Evolutionary conservation across 2,329 filamentous ascomycete species (phyloP).

Genomic region (Venturia nashicola): DNA sequence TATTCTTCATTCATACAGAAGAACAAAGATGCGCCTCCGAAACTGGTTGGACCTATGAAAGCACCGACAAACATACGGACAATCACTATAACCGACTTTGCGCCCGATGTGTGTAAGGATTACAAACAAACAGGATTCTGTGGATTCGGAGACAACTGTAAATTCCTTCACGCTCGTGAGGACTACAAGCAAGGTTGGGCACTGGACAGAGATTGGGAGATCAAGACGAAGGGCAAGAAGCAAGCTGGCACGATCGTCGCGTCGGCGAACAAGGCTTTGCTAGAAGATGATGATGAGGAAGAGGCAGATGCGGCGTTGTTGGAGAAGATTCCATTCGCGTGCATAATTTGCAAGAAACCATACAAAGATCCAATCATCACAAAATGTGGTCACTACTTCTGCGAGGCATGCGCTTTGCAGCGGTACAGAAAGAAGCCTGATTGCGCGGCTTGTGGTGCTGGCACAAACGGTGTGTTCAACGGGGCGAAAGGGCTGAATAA

Average conservation of each 20-base stretch:
- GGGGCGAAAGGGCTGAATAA: constrained; percentile 71
- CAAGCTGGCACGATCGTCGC: constrained; percentile 40
- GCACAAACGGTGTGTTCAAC: constrained; percentile 85
- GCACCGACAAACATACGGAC: constrained; percentile 81
- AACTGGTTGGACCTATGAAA: constrained; percentile 74
- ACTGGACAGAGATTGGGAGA: constrained; percentile 88
- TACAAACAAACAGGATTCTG: constrained; percentile 43
- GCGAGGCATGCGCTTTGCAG: constrained; percentile 75
- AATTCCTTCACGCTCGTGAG: constrained; percentile 63
- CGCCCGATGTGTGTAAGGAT: constrained; percentile 90
- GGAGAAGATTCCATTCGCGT: constrained; percentile 79
- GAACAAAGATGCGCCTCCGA: constrained; percentile 60
- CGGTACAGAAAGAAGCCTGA: constrained; percentile 76
- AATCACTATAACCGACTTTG: constrained; percentile 81
- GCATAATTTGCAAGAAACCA: constrained; percentile 68
- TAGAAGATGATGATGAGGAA: constrained; percentile 30
- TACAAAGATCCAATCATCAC: constrained; percentile 78
- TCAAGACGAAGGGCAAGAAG: constrained; percentile 52
- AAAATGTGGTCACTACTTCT: constrained; percentile 93
- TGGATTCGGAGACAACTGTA: constrained; percentile 69
- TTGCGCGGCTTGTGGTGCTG: constrained; percentile 74
- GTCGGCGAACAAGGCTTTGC: constrained; percentile 39
- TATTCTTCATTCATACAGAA: constrained; percentile 66
- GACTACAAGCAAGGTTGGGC: constrained; percentile 92
- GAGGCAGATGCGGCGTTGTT: constrained; percentile 58